Percentiles rank a stretch among this genome's conserved stretches.
phyloP scores from a whole-genome alignment of 345 rosid genomes.

The Xanthoceras sorbifolium region DNA sequence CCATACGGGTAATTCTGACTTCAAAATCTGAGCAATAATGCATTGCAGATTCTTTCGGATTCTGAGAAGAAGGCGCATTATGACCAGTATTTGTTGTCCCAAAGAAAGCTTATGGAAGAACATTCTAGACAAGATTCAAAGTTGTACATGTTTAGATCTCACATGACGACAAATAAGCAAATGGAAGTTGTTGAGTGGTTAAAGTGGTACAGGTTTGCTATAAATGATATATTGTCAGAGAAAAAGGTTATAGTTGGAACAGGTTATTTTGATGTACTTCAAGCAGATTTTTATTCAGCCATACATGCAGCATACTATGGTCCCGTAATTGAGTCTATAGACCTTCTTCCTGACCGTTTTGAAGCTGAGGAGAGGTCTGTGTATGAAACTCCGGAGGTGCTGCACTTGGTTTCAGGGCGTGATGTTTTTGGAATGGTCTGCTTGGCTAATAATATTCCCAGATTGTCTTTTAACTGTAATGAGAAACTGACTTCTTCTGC shows the following conservation, averaged over 20 bases:
- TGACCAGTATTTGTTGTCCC: conserved; percentile 61
- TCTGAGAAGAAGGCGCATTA: conserved; percentile 62
- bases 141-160: conserved; percentile 40
- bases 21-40: conserved; percentile 10
- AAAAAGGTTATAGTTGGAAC: conserved; percentile 68
- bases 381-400: conserved; percentile 66
- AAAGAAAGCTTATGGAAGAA: conserved; percentile 54
- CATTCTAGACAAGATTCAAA: conserved; percentile 42
- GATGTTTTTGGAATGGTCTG: conserved; percentile 92
- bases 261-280: conserved; percentile 70
- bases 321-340: conserved; percentile 74
- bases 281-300: conserved; percentile 88
- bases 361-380: conserved; percentile 98
- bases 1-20: conserved; percentile 17
- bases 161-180: conserved; percentile 38
- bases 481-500: conserved; percentile 44
- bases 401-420: conserved; percentile 91
- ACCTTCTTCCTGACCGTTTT: conserved; percentile 84
- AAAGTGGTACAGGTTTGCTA: conserved; percentile 78
- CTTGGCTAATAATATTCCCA: conserved; percentile 50
- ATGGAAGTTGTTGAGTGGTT: conserved; percentile 98
- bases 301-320: conserved; percentile 78
- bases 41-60: conserved; percentile 91
- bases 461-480: conserved; percentile 46
- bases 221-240: conserved; percentile 71